Evolutionary conservation across 2,329 filamentous ascomycete species (phyloP), one percentile per base, ranked within the genome.

Genomic region (Penicillium sp.): DNA sequence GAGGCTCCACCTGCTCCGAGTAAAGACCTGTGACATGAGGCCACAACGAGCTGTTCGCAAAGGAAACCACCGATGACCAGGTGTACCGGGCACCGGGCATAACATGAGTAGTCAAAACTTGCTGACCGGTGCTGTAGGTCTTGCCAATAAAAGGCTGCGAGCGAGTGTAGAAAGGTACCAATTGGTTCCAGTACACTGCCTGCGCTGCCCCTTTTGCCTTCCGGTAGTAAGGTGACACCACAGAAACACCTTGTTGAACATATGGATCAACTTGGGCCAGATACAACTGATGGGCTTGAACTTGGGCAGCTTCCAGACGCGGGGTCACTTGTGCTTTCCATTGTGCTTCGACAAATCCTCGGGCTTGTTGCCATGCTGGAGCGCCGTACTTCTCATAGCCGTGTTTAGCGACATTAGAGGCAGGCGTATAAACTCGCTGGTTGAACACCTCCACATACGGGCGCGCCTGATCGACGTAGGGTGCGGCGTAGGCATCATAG

Each of bases 1-100:
- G 96, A 15, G 96, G 96, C 79, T 98, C 93, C 3, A 99, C 93
- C 70, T 96, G 97, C 73, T 97, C 89, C 12, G 89, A 86, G 73
- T 98, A 98, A 5, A 97, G 80, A 15, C 91, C 84, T 28, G 90
- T 88, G 12, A 97, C 65, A 66, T 90, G 89, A 1, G 94, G 94
- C 89, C 91, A 95, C 17, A 98, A 81, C 1, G 88, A 89, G 51
- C 87, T 86, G 61, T 92, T 87, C 37, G 96, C 79, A 72, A 97
- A 94, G 13, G 85, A 80, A 61, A 88, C 86, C 0, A 86, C 85
- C 62, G 88, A 88, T 59, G 88, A 87, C 84, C 90, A 92, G 3
- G 86, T 86, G 82, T 88, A 91, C 60, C 87, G 84, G 6, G 86
- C 85, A 51, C 90, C 87, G 1, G 94, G 94, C 56, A 96, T 80